These are phyloP conservation scores for Talaromyces nanjingensis DNA, from an alignment of 495 filamentous ascomycete genomes.

Conservation along the genomic window DNA sequence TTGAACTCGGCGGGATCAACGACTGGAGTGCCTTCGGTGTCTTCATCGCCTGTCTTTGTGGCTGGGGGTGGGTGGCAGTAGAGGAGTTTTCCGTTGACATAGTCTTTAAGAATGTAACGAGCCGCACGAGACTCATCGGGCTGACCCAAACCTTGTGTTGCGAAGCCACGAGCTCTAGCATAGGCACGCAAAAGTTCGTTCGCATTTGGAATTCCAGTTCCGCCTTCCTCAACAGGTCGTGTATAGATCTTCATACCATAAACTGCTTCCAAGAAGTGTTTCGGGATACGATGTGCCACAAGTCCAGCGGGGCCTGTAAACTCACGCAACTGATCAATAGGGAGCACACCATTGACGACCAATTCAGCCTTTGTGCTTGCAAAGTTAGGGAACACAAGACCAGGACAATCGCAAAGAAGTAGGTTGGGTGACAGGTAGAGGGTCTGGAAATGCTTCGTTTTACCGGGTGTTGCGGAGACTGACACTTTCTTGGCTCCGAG, in stretches of 20 bases:
- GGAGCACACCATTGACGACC: conserved; percentile 90
- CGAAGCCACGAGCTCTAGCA: conserved; percentile 81
- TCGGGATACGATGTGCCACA: conserved; percentile 87
- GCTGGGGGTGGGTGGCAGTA: conserved; percentile 81
- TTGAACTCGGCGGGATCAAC: conserved; percentile 77
- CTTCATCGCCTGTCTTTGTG: neutral
- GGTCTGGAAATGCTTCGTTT: conserved; percentile 99
- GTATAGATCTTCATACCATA: conserved; percentile 87
- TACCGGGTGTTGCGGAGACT: conserved; percentile 93
- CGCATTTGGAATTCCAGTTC: conserved; percentile 80
- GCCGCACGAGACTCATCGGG: conserved; percentile 93
- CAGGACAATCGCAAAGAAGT: conserved; percentile 95
- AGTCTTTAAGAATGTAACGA: conserved; percentile 89
- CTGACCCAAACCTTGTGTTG: conserved; percentile 76
- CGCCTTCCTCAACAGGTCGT: conserved; percentile 85
- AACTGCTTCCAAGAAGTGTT: conserved; percentile 78
- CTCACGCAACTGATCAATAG: conserved; percentile 95
- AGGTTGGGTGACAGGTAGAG: conserved; percentile 86
- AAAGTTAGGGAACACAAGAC: conserved; percentile 98
- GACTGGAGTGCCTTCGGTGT: conserved; percentile 38
- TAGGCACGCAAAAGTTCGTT: conserved; percentile 84
- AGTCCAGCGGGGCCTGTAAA: conserved; percentile 82
- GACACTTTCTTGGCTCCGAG: conserved; percentile 98
- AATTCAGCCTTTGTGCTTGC: conserved; percentile 94
- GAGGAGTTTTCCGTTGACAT: conserved; percentile 90